Evolutionary conservation across 2,329 filamentous ascomycete genomes (phyloP), one percentile per base, ranked within the genome.

Genomic region (Fusarium humuli): DNA sequence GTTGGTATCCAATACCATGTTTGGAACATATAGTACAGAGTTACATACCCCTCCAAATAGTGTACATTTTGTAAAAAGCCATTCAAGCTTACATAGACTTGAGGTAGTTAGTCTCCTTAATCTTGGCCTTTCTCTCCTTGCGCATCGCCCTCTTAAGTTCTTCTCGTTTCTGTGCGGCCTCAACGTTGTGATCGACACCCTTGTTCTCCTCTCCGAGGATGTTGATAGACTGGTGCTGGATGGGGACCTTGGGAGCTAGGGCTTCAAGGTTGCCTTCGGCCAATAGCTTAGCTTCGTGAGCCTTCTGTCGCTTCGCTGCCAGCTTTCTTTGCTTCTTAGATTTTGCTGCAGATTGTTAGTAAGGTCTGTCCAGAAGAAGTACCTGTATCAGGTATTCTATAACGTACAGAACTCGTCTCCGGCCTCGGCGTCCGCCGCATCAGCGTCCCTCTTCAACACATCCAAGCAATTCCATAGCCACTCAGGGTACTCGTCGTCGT

Each of bases 41-140:
- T 70, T 65, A 46, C 60, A 62, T 69, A 59, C 52, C 67, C 56
- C 52, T 64, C 53, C 23, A 59, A 32, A 47, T 78, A 71, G 71
- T 75, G 68, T 77, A 76, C 76, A 78, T 53, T 49, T 44, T 65
- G 47, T 57, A 53, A 9, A 41, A 63, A 42, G 40, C 55, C 48
- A 68, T 58, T 61, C 53, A 61, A 50, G 29, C 71, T 83, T 84
- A 89, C 91, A 94, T 93, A 45, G 89, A 88, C 87, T 91, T 92
- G 81, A 96, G 87, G 86, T 94, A 96, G 83, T 96, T 96, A 78
- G 81, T 82, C 85, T 96, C 93, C 88, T 94, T 95, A 77, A 96
- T 96, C 81, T 86, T 88, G 64, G 87, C 88, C 81, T 91, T 88
- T 78, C 92, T 85, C 83, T 94, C 91, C 79, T 87, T 87, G 76